Evolutionary conservation across 176 grass and related monocot species (phyloP).

Genomic region (Panicum miliaceum): DNA sequence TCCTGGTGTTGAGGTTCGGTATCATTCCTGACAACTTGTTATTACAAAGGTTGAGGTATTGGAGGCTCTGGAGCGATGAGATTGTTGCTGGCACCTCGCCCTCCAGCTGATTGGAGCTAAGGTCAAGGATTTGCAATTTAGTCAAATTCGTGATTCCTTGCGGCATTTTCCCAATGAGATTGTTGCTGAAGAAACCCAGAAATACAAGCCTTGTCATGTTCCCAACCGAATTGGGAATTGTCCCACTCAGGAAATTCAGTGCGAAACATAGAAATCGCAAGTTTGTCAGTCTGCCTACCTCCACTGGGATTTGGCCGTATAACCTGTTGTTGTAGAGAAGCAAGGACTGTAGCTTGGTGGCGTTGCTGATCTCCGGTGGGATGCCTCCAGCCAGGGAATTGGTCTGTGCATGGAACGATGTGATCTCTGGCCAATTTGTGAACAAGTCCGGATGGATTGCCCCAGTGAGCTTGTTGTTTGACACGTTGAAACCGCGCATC

Average conservation of each 20-base stretch:
- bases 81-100: constrained; percentile 44
- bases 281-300: constrained; percentile 49
- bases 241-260: constrained; percentile 36
- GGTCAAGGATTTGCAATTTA: constrained; percentile 17
- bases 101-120: constrained; percentile 44
- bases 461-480: constrained; percentile 50
- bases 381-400: constrained; percentile 47
- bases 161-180: constrained; percentile 54
- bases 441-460: constrained; percentile 45
- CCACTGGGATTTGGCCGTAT: constrained; percentile 39
- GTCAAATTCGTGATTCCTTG: constrained; percentile 41
- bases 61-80: constrained; percentile 22
- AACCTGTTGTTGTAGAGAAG: constrained; percentile 33
- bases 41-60: not conserved
- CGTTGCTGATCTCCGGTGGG: constrained; percentile 44
- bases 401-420: constrained; percentile 46
- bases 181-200: constrained; percentile 44
- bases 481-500: constrained; percentile 54
- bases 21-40: constrained; percentile 30
- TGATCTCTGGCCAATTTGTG: constrained; percentile 54
- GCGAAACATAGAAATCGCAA: constrained; percentile 33
- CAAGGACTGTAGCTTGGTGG: constrained; percentile 41
- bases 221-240: constrained; percentile 42
- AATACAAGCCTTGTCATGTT: constrained; percentile 28
- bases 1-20: constrained; percentile 12